Conservation (phyloP, 345 rosid genomes). For the Diplotaxis tenuifolia region DNA sequence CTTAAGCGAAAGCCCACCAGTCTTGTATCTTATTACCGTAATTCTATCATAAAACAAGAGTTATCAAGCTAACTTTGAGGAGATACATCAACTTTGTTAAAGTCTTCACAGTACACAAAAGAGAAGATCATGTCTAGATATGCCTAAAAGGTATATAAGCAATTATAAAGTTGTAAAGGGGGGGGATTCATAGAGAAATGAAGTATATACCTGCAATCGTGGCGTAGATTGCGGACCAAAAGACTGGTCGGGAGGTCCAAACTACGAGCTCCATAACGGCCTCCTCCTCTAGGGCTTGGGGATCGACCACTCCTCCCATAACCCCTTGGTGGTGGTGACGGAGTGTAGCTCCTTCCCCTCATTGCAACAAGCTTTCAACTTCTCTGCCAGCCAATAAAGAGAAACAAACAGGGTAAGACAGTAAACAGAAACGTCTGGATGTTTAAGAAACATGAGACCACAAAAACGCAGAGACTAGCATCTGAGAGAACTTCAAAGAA, state of each 20-base stretch:
- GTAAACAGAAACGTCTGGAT: background rate
- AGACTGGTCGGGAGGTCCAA: constrained; percentile 91
- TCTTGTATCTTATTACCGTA: background rate
- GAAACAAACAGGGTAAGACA: background rate
- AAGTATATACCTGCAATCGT: constrained; percentile 73
- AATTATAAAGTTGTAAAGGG: background rate
- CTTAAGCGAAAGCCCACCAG: background rate
- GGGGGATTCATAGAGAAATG: background rate
- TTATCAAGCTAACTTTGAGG: constrained; percentile 5
- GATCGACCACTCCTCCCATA: constrained; percentile 73
- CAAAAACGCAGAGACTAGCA: background rate
- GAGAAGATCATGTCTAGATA: background rate
- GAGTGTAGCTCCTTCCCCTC: constrained; percentile 87
- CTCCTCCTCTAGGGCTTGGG: constrained; percentile 85
- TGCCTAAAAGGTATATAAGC: background rate
- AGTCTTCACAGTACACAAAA: background rate
- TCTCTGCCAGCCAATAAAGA: constrained; percentile 3
- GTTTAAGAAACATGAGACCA: background rate
- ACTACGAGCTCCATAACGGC: constrained; percentile 56
- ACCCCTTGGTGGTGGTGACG: constrained; percentile 76
- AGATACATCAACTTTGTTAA: background rate
- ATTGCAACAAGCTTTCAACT: constrained; percentile 37
- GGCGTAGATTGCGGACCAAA: constrained; percentile 92
- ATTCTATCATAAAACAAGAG: background rate
- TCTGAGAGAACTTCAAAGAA: background rate